Conservation (phyloP, 208 protist genomes). For the Strigomonas culicis region DNA sequence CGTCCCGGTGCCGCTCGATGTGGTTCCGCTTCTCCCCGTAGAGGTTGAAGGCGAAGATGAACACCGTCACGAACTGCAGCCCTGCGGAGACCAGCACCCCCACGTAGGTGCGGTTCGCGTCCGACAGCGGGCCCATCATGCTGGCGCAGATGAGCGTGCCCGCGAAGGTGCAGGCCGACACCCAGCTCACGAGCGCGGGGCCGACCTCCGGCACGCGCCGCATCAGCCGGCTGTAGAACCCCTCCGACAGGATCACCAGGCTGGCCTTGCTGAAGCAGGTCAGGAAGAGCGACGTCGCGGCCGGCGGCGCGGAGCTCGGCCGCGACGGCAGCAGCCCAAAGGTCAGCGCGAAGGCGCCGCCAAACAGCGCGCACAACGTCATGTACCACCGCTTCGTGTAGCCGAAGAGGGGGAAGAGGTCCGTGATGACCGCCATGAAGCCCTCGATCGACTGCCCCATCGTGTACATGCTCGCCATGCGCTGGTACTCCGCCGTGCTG, state of each 20-base stretch:
- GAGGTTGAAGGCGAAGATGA: slow-evolving; percentile 36
- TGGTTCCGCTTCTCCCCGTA: slow-evolving; percentile 31
- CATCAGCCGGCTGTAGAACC: slow-evolving; percentile 45
- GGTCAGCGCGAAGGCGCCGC: slow-evolving; percentile 17
- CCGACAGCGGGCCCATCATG: slow-evolving; percentile 32
- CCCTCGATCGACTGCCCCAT: slow-evolving; percentile 39
- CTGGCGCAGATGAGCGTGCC: slow-evolving; percentile 18
- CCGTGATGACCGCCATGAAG: slow-evolving; percentile 22
- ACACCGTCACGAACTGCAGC: slow-evolving; percentile 11
- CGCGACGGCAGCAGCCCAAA: slow-evolving; percentile 22
- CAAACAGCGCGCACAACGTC: slow-evolving; percentile 16
- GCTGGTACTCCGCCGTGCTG: slow-evolving; percentile 26
- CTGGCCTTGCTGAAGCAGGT: slow-evolving; percentile 25
- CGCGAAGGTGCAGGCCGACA: slow-evolving; percentile 29
- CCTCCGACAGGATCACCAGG: slow-evolving; percentile 36
- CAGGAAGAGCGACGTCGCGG: slow-evolving; percentile 16
- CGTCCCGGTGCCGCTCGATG: slow-evolving; percentile 20
- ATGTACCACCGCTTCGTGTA: slow-evolving; percentile 45
- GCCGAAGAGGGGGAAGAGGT: slow-evolving; percentile 30
- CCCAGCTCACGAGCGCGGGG: slow-evolving; percentile 30
- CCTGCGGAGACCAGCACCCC: slow-evolving; percentile 20
- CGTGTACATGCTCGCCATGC: slow-evolving; percentile 16
- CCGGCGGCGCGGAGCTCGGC: slow-evolving; percentile 14
- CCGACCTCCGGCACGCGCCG: slow-evolving; percentile 20
- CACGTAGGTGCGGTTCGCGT: slow-evolving; percentile 20